phyloP scores from a whole-genome alignment of 345 rosid species.

The Luvunga scandens region DNA sequence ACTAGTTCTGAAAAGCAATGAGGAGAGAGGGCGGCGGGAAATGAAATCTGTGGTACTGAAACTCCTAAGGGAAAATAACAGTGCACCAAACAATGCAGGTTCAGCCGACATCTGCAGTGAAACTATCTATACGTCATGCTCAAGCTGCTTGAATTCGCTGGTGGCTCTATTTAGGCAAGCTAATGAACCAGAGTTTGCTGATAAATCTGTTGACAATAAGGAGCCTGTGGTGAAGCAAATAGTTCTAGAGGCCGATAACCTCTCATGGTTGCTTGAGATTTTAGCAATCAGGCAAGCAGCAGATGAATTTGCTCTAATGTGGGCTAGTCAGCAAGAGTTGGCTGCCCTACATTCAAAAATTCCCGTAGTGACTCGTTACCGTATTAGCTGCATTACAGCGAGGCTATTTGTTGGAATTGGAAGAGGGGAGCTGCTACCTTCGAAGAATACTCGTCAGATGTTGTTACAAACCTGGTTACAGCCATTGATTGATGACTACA shows the following conservation, averaged over 20 bases:
- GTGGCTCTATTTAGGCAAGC: conserved; percentile 59
- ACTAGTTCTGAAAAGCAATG: conserved; percentile 83
- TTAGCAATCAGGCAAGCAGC: conserved; percentile 77
- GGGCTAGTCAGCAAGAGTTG: conserved; percentile 82
- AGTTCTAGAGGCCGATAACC: conserved; percentile 78
- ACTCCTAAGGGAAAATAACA: conserved; percentile 80
- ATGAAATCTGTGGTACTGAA: conserved; percentile 85
- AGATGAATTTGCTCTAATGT: conserved; percentile 69
- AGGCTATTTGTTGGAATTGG: conserved; percentile 87
- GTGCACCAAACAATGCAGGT: conserved; percentile 34
- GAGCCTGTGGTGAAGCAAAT: conserved; percentile 66
- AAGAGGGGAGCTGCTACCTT: conserved; percentile 82
- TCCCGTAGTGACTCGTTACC: conserved; percentile 71
- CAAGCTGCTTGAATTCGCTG: conserved; percentile 59
- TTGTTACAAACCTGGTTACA: conserved; percentile 84
- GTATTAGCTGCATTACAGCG: conserved; percentile 80
- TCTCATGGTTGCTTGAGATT: conserved; percentile 89
- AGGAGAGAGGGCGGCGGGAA: conserved; percentile 88
- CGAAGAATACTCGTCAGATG: conserved; percentile 70
- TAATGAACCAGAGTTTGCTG: conserved; percentile 41
- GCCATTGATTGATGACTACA: conserved; percentile 86
- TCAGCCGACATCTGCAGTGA: conserved; percentile 62
- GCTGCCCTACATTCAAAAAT: conserved; percentile 65
- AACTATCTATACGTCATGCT: conserved; percentile 63
- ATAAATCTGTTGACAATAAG: conserved; percentile 27